Base-by-base conservation (phyloP, 176 grass and related monocot genomes). In the Carex pumila region DNA sequence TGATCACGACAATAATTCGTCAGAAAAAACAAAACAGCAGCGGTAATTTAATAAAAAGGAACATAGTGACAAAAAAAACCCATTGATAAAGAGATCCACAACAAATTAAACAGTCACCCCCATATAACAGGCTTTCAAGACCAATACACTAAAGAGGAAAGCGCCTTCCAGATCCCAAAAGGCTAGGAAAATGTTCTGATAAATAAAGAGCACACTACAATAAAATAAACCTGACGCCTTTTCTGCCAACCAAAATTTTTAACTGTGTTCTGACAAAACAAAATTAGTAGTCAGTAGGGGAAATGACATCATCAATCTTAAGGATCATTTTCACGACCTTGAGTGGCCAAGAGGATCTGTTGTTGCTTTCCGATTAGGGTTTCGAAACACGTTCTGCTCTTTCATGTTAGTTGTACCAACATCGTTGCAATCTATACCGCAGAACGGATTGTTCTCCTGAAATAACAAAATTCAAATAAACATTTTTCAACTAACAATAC, bases 261-360 rank as follows among this genome's bases (percentile, higher is more conserved):
- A 31, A 67, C 7, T 69, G 22, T 25, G 25, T 47, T 19, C 64
- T 83, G n/a, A 81, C 18, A 50, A 6, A n/a, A 64, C 9, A 22
- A 41, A 60, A 87, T 93, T 87, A 96, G 32, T 89, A 96, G 12
- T 96, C 94, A 7, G 83, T 72, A 0, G 84, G 91, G 0, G 78
- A 49, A 89, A 96, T 93, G 39, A 93, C 85, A 1, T 93, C 91
- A 45, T 93, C 91, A 2, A 96, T 96, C 81, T 96, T 96, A 50
- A 96, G 85, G 61, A 96, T 93, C 91, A 93, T 96, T 84, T 96
- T 96, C 75, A 93, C 89, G 50, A 96, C 94, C 87, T 96, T 96
- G 94, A 0, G 84, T 93, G 4, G 91, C 89, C 67, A 97, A 77
- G 10, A 91, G 57, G 65, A 97, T 89, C 49, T 93, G 89, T 64